Percentiles rank a stretch among this genome's conserved stretches.
These are phyloP conservation scores for Hypoxylon perforatum DNA, from an alignment of 495 filamentous ascomycete species.

Conservation along the genomic window DNA sequence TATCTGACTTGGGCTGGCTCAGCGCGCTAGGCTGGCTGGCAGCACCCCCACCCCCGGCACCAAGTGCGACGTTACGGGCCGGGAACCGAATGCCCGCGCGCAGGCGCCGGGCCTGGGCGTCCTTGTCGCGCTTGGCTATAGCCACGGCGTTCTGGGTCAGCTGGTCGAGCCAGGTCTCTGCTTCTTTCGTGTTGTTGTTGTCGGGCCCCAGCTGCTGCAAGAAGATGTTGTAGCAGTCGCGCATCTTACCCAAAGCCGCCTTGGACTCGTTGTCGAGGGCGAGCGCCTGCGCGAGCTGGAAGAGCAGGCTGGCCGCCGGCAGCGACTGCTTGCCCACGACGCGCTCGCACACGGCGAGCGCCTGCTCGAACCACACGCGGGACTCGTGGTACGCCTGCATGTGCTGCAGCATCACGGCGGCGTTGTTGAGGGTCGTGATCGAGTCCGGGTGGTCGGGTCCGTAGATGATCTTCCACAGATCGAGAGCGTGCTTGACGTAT, in stretches of 20 bases:
- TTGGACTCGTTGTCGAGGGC: conserved; percentile 93
- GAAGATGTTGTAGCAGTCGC: conserved; percentile 96
- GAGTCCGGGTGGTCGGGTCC: conserved; percentile 94
- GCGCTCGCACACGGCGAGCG: conserved; percentile 84
- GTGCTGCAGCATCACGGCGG: conserved; percentile 96
- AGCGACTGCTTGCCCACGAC: conserved; percentile 88
- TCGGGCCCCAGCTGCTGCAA: conserved; percentile 81
- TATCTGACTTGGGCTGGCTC: conserved; percentile 34
- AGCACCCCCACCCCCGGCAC: conserved; percentile 47
- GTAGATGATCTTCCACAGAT: conserved; percentile 97
- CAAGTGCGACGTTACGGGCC: conserved; percentile 62
- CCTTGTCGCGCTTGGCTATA: conserved; percentile 91
- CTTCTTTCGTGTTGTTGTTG: conserved; percentile 95
- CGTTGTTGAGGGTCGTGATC: conserved; percentile 98
- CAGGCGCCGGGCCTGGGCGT: conserved; percentile 76
- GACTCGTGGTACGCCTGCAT: conserved; percentile 93
- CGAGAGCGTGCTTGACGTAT: conserved; percentile 91
- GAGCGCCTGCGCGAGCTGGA: conserved; percentile 95
- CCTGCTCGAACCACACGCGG: conserved; percentile 95
- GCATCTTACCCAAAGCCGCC: conserved; percentile 89
- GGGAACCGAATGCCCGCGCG: conserved; percentile 61
- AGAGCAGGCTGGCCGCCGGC: conserved; percentile 93
- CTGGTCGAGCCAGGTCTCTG: conserved; percentile 94
- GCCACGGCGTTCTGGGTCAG: conserved; percentile 93
- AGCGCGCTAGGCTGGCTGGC: conserved; percentile 37